Conservation (phyloP, 331 rosid species). For the Ulmus americana region DNA sequence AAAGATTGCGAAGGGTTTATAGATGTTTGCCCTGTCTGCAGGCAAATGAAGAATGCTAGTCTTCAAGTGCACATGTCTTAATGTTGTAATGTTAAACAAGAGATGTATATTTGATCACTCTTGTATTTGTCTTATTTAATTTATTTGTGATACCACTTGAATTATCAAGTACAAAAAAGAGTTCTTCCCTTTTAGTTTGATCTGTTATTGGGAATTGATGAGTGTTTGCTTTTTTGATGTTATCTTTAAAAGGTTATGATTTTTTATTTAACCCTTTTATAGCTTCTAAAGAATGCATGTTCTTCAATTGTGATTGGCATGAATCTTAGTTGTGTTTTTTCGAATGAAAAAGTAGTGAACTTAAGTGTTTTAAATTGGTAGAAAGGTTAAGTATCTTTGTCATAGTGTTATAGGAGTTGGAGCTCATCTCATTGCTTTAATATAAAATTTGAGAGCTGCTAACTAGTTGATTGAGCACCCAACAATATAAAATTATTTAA, state of each 20-base stretch:
- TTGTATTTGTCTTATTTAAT: background rate
- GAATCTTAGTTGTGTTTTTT: background rate
- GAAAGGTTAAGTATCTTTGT: background rate
- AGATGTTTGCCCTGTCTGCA: constrained; percentile 38
- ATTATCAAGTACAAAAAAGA: no score
- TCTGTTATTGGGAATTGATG: background rate
- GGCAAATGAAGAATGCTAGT: constrained; percentile 32
- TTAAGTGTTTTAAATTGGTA: background rate
- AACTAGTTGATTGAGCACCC: no score
- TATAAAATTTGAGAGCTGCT: no score
- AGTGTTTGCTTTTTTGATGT: background rate
- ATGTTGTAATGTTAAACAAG: background rate
- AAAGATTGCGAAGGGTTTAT: constrained; percentile 39
- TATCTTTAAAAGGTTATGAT: background rate
- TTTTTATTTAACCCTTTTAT: background rate
- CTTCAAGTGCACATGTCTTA: constrained; percentile 36
- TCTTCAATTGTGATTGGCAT: background rate
- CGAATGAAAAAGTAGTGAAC: background rate
- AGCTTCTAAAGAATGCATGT: background rate
- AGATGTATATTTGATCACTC: background rate
- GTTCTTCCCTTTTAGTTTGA: no score
- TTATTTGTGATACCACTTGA: background rate
- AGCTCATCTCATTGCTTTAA: background rate
- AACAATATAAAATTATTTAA: no score
- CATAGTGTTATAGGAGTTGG: background rate